Evolutionary conservation across 495 filamentous ascomycete genomes (phyloP).

Genomic region (Melanomma pulvis-pyrius): DNA sequence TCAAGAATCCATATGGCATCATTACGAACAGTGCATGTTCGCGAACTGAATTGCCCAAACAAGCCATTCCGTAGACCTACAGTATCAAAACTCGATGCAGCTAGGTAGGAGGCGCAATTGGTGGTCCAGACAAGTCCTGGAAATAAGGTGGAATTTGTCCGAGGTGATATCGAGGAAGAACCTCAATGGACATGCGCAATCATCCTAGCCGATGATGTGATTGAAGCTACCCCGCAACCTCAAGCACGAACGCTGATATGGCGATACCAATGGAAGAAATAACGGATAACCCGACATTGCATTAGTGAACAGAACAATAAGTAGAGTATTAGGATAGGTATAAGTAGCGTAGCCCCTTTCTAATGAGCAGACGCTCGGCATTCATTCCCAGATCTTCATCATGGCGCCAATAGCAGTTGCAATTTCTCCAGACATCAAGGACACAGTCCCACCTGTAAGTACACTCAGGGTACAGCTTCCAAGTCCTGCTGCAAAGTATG

Average conservation of each 20-base stretch:
- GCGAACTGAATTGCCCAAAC: neutral
- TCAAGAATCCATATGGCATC: slow-evolving; percentile 1
- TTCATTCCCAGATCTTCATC: neutral
- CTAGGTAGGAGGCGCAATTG: neutral
- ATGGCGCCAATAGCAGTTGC: slow-evolving; percentile 45
- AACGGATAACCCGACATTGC: neutral
- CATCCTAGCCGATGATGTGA: slow-evolving; percentile 32
- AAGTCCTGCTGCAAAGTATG: too few species aligned
- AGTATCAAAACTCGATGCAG: neutral
- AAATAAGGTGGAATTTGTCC: neutral
- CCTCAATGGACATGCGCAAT: slow-evolving; percentile 27
- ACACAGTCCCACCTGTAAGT: slow-evolving; percentile 62
- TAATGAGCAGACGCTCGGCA: neutral
- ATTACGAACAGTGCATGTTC: neutral
- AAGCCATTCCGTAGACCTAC: neutral
- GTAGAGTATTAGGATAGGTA: neutral
- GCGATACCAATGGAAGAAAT: neutral
- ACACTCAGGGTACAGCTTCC: too few species aligned
- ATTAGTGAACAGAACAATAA: neutral
- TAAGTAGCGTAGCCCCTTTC: neutral
- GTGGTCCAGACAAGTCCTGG: neutral
- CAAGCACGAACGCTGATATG: neutral
- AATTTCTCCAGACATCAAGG: slow-evolving; percentile 62
- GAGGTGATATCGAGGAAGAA: slow-evolving; percentile 9
- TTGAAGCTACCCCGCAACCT: slow-evolving; percentile 31